Base-by-base conservation (phyloP, 1,284 basidiomycete species). In the Exobasidium cylindrosporum region DNA sequence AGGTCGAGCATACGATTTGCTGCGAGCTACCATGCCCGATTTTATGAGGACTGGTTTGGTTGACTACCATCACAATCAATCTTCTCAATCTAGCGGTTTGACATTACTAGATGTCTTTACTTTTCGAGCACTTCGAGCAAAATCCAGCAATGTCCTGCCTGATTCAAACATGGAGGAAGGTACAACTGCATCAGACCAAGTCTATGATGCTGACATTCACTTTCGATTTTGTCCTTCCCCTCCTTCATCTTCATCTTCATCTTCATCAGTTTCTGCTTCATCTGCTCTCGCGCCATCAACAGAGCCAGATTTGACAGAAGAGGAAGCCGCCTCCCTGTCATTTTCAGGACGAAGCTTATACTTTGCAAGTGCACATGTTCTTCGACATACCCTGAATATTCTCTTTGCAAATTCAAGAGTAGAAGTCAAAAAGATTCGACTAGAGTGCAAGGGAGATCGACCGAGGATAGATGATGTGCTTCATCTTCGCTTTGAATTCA, bases 281-380 rank as follows among this genome's bases (percentile, higher is more conserved):
- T 17, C 17, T 45, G 43, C 43, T 4, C 17, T 17, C 23, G 43
- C 43, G 3, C n/a, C n/a, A n/a, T n/a, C n/a, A n/a, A 40, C 35
- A 40, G 35, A 40, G 17, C 47, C 47, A 24, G 23, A 35, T 24
- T 40, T 44, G 29, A 40, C 53, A 23, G 53, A 44, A 6, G 53
- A 55, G 21, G 54, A 56, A 31, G 61, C 24, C 2, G 61, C 61
- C 7, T 53, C 63, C 57, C 70, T 76, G 44, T 69, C 66, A 49
- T 76, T 76, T 64, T 65, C 65, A 26, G 74, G 74, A 24, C 65
- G 74, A 1, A 68, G 70, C 21, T 60, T 76, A 57, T 76, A 76
- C 64, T 57, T 73, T 1, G 67, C 70, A 11, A 70, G 67, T 46
- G 67, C 70, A 24, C 72, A 74, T 35, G 54, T 76, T 26, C 65